Evolutionary conservation across 169 alveolate genomes (phyloP).

Genomic region (Cryptosporidium sp.): DNA sequence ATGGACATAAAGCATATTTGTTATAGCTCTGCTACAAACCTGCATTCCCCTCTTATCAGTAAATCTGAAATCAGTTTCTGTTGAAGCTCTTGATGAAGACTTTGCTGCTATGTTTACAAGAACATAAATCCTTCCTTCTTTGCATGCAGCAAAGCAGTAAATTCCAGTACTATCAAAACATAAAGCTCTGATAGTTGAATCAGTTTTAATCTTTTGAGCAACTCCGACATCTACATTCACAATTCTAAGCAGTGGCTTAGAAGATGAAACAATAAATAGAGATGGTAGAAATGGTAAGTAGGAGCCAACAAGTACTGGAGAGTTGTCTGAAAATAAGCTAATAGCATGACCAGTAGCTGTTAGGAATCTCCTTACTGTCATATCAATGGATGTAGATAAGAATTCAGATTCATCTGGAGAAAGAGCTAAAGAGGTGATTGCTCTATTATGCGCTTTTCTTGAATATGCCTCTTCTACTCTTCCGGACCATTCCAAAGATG

Average conservation of each 20-base stretch:
- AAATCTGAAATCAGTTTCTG: conserved; percentile 79
- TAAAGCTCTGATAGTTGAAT: conserved; percentile 85
- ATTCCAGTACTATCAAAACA: conserved; percentile 87
- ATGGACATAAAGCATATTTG: conserved; percentile 84
- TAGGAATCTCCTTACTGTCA: conserved; percentile 88
- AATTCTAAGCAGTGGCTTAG: conserved; percentile 85
- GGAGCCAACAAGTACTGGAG: conserved; percentile 84
- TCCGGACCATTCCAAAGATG: conserved; percentile 80
- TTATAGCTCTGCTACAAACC: conserved; percentile 86
- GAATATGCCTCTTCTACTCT: conserved; percentile 79
- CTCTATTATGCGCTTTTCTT: conserved; percentile 79
- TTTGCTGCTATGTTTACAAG: conserved; percentile 54
- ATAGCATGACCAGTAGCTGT: conserved; percentile 86
- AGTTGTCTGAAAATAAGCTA: conserved; percentile 87
- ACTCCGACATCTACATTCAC: conserved; percentile 86
- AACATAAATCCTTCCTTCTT: conserved; percentile 84
- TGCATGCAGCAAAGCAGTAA: conserved; percentile 87
- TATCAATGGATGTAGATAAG: conserved; percentile 86
- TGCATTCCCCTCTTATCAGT: conserved; percentile 67
- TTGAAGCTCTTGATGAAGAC: conserved; percentile 78
- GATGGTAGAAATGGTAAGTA: conserved; percentile 86
- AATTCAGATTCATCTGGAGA: conserved; percentile 85
- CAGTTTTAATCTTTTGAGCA: conserved; percentile 85
- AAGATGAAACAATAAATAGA: conserved; percentile 83
- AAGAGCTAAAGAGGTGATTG: conserved; percentile 86